Percentiles rank a stretch among this genome's conserved stretches.
Evolutionary conservation across 2,329 filamentous ascomycete species (phyloP).

Genomic region (Hymenoscyphus occultus): DNA sequence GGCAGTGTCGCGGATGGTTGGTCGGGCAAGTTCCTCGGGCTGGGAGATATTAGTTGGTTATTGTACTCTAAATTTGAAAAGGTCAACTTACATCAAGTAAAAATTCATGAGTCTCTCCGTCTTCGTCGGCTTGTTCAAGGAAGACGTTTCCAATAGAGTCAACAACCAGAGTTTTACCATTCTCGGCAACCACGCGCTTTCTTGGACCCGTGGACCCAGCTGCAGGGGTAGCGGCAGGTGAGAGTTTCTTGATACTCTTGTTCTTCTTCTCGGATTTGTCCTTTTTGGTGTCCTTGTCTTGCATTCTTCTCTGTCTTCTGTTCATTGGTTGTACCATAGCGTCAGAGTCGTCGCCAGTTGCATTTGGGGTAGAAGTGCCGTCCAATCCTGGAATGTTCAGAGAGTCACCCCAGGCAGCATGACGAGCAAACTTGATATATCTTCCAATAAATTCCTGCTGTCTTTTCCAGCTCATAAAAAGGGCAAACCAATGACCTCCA

Average conservation of each 20-base stretch:
- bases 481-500: conserved; percentile 78
- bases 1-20: conserved; percentile 78
- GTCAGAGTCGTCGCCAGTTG: conserved; percentile 47
- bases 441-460: conserved; percentile 88
- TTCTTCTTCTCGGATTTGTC: conserved; percentile 58
- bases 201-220: conserved; percentile 69
- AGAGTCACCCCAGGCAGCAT: conserved; percentile 87
- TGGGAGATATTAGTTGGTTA: conserved; percentile 38
- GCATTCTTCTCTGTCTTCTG: conserved; percentile 80
- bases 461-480: conserved; percentile 84
- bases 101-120: conserved; percentile 79
- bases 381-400: conserved; percentile 68
- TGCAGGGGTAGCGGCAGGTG: conserved; percentile 38
- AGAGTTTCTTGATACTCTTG: conserved; percentile 45
- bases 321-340: conserved; percentile 61
- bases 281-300: conserved; percentile 80
- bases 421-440: conserved; percentile 86
- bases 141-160: conserved; percentile 91
- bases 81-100: conserved; percentile 73
- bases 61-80: background rate
- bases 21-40: conserved; percentile 75
- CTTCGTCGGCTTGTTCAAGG: conserved; percentile 86
- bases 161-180: conserved; percentile 91
- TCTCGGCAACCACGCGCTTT: conserved; percentile 87
- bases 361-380: conserved; percentile 44